These are phyloP conservation scores for Termitomyces heimii DNA, from an alignment of 768 basidiomycete species.

Conservation along the genomic window DNA sequence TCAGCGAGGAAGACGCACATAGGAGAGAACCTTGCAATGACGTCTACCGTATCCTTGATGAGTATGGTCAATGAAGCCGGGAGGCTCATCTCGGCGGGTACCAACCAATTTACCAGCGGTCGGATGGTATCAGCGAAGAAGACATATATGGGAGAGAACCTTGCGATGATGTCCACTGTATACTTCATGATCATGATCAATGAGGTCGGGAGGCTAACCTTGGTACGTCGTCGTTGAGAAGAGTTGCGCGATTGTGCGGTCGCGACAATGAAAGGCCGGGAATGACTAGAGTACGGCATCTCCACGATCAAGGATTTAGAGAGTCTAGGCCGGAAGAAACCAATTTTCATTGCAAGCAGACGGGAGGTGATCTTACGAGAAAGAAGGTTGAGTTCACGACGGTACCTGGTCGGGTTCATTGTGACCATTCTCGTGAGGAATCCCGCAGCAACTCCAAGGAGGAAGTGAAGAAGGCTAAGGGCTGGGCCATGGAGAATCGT, in stretches of 20 bases:
- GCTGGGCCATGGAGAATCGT: background rate
- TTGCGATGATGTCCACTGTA: background rate
- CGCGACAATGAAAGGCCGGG: background rate
- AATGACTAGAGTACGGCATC: background rate
- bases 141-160: background rate
- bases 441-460: background rate
- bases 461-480: background rate
- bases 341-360: background rate
- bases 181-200: background rate
- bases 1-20: background rate
- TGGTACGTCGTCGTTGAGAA: background rate
- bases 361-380: background rate
- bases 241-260: background rate
- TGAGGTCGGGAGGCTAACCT: background rate
- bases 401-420: background rate
- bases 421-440: background rate
- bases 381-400: background rate
- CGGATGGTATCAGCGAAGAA: background rate
- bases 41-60: background rate
- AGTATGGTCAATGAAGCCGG: background rate
- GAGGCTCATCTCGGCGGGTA: background rate
- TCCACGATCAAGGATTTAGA: background rate
- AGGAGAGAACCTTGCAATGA: background rate
- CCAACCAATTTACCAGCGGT: background rate
- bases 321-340: background rate